Evolutionary conservation across 2,329 filamentous ascomycete species (phyloP), one percentile per base, ranked within the genome.

Genomic region (Penicillium sp.): DNA sequence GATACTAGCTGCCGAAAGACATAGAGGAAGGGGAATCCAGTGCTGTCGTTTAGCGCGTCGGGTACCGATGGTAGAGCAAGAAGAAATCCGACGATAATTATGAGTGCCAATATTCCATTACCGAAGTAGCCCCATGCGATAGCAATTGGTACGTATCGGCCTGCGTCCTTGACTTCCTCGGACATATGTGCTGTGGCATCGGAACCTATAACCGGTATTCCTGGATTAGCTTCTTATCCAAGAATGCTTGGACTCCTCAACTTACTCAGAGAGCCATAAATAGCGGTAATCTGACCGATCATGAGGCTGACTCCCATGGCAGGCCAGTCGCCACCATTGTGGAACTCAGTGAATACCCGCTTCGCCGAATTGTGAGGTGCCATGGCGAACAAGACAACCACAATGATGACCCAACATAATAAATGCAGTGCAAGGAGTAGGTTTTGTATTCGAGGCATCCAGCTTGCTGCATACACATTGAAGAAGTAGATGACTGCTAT

Each of bases 91-190:
- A 81, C 68, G 3, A 80, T 60, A 30, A 77, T 71, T 18, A 79
- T 64, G 29, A 79, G 68, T 4, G 74, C 77, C 38, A 78, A 64
- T 2, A 69, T 56, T 4, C 76, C 76, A 51, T 79, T 80, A 50
- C 77, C 67, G 26, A 78, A 58, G 60, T 76, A 77, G 14, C 72
- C 73, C 61, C 72, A 74, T 47, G 76, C 67, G 53, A 81, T 79
- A 3, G 75, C 75, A 16, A 72, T 65, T 0, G 78, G 78, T 2
- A 81, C 75, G 47, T 75, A 75, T 30, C 70, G 61, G 3, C 73
- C 70, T 1, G 78, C 76, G 36, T 80, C 73, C 41, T 74, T 73
- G 23, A 80, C 74, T 60, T 81, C 78, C 62, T 81, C 78, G 4
- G 78, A 75, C 62, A 80, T 74, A 45, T 66, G 63, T 64, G 74